Evolutionary conservation across 768 basidiomycete genomes (phyloP).

Genomic region (Rhodosporidiobolus sp.): DNA sequence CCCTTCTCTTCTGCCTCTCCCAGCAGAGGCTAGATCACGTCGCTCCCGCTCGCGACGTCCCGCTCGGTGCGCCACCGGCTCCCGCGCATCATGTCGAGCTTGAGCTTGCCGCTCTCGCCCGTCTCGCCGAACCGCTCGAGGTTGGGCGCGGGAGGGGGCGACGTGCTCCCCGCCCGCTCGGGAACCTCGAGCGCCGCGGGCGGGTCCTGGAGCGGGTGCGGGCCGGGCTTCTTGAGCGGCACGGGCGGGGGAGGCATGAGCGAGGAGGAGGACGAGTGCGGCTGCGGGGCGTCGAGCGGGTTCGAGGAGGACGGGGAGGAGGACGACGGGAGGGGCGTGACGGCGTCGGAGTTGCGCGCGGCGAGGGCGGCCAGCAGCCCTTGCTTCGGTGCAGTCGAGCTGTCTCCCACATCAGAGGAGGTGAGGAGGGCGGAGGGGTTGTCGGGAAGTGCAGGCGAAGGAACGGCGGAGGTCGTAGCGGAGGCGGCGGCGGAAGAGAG

Average conservation of each 20-base stretch:
- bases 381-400: too few species aligned
- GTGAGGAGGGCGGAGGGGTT: neutral
- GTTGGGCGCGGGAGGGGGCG: neutral
- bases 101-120: conserved; percentile 21
- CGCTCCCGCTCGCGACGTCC: conserved; percentile 37
- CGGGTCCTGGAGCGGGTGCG: conserved; percentile 1
- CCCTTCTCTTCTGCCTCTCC: neutral
- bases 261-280: neutral
- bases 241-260: neutral
- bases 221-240: neutral
- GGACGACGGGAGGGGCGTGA: conserved; percentile 20
- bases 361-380: conserved; percentile 10
- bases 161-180: too few species aligned
- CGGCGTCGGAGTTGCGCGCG: conserved; percentile 4
- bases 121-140: conserved; percentile 10
- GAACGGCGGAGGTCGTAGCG: neutral
- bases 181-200: too few species aligned
- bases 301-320: neutral
- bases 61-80: conserved; percentile 30
- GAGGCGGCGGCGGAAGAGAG: neutral
- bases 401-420: neutral
- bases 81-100: conserved; percentile 29
- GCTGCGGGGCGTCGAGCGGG: neutral
- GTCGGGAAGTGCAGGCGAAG: neutral
- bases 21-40: conserved; percentile 17